Conservation (phyloP, 2,329 filamentous ascomycete species). For the Cladosporium phlei region DNA sequence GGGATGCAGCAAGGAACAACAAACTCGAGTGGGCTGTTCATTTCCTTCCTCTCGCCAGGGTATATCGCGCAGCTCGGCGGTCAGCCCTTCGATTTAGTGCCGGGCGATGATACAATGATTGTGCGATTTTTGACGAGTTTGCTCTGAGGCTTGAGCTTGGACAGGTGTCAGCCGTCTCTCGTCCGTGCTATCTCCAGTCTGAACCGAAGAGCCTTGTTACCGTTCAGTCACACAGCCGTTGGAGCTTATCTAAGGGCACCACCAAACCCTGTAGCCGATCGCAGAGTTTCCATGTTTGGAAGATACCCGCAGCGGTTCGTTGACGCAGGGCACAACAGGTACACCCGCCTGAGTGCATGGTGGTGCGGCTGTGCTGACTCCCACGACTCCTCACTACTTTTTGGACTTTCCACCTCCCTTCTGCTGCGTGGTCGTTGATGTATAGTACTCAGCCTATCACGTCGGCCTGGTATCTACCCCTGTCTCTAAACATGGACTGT, state of each 20-base stretch:
- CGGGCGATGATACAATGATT: no score
- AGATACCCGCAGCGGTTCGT: no score
- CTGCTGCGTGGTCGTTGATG: background rate
- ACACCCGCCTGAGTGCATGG: no score
- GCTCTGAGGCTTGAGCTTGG: background rate
- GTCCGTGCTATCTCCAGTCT: no score
- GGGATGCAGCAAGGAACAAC: no score
- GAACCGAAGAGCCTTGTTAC: no score
- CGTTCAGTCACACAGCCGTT: no score
- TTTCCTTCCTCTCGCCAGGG: background rate
- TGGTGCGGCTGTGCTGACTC: background rate
- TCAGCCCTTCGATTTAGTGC: no score
- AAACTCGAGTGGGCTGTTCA: background rate
- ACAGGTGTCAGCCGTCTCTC: conserved; percentile 4
- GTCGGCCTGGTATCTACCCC: no score
- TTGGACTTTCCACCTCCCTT: background rate
- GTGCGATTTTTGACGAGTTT: no score
- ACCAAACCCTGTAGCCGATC: background rate
- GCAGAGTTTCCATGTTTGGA: conserved; percentile 1
- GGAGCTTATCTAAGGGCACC: background rate
- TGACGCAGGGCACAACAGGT: conserved; percentile 2
- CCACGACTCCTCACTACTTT: background rate
- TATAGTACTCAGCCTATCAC: background rate
- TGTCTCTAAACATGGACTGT: no score
- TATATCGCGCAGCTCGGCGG: no score